These are phyloP conservation scores for Puccinia horiana DNA, from an alignment of 1,284 basidiomycete genomes.

Conservation along the genomic window DNA sequence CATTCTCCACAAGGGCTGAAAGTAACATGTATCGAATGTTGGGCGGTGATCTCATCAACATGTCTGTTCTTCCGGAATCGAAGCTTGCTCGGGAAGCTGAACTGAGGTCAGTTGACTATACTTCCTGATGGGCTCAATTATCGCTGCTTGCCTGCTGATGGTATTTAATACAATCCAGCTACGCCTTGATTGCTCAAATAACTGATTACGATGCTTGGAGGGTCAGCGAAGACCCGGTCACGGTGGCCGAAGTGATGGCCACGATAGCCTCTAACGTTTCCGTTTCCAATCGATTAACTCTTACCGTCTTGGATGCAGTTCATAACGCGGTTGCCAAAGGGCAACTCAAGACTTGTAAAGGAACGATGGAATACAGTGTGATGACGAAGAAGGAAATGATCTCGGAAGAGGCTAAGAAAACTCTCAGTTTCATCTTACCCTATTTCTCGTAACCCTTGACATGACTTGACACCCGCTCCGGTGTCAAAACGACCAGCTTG, in stretches of 20 bases:
- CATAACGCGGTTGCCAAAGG: conserved; percentile 66
- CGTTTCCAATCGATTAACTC: conserved; percentile 71
- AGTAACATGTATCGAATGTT: conserved; percentile 88
- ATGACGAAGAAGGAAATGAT: conserved; percentile 72
- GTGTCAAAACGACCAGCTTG: neutral
- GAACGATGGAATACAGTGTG: conserved; percentile 78
- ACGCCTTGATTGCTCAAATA: conserved; percentile 48
- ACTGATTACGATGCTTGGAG: conserved; percentile 64
- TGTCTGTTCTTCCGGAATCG: conserved; percentile 92
- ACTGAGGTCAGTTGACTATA: conserved; percentile 68
- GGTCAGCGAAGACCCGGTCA: conserved; percentile 75
- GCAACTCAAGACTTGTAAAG: conserved; percentile 69
- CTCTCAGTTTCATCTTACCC: conserved; percentile 76
- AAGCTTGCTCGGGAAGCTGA: conserved; percentile 95
- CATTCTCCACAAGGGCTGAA: conserved; percentile 89
- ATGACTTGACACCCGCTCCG: neutral
- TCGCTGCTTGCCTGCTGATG: neutral
- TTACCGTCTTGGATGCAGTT: conserved; percentile 75
- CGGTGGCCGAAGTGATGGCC: conserved; percentile 83
- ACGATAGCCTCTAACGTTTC: conserved; percentile 81
- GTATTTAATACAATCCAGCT: conserved; percentile 15
- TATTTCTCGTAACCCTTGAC: conserved; percentile 57
- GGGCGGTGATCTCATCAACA: conserved; percentile 93
- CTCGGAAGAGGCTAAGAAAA: conserved; percentile 70
- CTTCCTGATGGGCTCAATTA: neutral